Evolutionary conservation across 768 basidiomycete species (phyloP), one percentile per base, ranked within the genome.

Genomic region (Boletus speciosus): DNA sequence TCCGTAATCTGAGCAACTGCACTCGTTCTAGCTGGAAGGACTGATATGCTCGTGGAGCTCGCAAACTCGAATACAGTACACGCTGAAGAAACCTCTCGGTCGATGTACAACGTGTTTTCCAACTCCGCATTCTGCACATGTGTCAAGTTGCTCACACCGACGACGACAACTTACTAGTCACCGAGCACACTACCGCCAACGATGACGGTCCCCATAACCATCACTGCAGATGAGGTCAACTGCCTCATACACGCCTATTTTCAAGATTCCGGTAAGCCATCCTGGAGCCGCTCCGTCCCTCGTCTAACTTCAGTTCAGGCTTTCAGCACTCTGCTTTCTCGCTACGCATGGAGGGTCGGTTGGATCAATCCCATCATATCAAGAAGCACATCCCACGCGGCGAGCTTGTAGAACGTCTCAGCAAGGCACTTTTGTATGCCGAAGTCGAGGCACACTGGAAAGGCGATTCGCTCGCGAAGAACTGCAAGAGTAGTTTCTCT

Each of bases 381-480:
- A 76, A 79, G 58, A 88, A 85, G 64, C 86, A 88, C 55, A 84
- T 93, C 48, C 86, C 84, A 25, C 82, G 90, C 19, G 91, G 91
- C 11, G 88, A 92, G 66, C 79, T 93, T 25, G 75, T 91, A 38
- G 89, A 93, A 52, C 81, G 92, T 23, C 80, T 93, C 34, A 79
- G 81, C 66, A 93, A 90, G 71, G 83, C 91, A 4, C 73, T 93
- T 16, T 79, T 93, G 10, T 93, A 90, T 60, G 75, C 79, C 19
- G 91, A 93, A 72, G 88, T 88, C 49, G 91, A 93, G 74, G 79
- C 85, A 7, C 91, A 93, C 62, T 93, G 88, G 85, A 81, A 82
- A 56, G 78, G 78, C 9, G 82, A 83, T 64, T 73, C 76, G 35
- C 71, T 86, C 54, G 78, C 81, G 7, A 76, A 73, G 42, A 83